Percentiles rank a stretch among this genome's conserved stretches.
Evolutionary conservation across 495 filamentous ascomycete genomes (phyloP).

Genomic region (Penicillium mononematosum): DNA sequence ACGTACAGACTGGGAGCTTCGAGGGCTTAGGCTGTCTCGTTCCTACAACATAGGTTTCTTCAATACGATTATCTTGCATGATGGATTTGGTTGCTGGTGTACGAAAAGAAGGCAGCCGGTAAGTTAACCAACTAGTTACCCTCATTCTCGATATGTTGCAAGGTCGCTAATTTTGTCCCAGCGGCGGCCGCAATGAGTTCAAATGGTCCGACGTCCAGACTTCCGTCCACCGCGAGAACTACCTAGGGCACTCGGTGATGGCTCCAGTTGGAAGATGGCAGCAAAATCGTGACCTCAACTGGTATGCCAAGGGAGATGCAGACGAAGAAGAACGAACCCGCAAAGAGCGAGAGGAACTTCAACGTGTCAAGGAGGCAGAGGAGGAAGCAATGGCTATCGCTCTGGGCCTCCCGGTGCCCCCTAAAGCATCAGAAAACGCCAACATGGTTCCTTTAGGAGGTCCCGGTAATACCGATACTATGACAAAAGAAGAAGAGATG

Average conservation of each 20-base stretch:
- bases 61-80: neutral
- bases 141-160: neutral
- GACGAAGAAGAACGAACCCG: constrained; percentile 59
- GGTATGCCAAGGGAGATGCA: constrained; percentile 78
- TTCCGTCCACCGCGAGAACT: constrained; percentile 90
- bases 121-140: constrained; percentile 12
- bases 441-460: constrained; percentile 43
- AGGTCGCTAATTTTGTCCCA: constrained; percentile 27
- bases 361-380: constrained; percentile 84
- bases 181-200: constrained; percentile 90
- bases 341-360: constrained; percentile 70
- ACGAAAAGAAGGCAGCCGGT: constrained; percentile 87
- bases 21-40: neutral
- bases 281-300: constrained; percentile 76
- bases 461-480: constrained; percentile 22
- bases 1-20: neutral
- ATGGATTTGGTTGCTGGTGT: constrained; percentile 96
- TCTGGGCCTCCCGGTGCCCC: constrained; percentile 70
- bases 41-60: neutral
- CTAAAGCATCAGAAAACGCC: constrained; percentile 40
- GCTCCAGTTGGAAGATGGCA: constrained; percentile 96
- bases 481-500: constrained; percentile 24
- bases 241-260: constrained; percentile 94
- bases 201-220: constrained; percentile 92
- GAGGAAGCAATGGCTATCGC: constrained; percentile 84